Evolutionary conservation across 2,329 filamentous ascomycete species (phyloP).

Genomic region (Madurella fahalii): DNA sequence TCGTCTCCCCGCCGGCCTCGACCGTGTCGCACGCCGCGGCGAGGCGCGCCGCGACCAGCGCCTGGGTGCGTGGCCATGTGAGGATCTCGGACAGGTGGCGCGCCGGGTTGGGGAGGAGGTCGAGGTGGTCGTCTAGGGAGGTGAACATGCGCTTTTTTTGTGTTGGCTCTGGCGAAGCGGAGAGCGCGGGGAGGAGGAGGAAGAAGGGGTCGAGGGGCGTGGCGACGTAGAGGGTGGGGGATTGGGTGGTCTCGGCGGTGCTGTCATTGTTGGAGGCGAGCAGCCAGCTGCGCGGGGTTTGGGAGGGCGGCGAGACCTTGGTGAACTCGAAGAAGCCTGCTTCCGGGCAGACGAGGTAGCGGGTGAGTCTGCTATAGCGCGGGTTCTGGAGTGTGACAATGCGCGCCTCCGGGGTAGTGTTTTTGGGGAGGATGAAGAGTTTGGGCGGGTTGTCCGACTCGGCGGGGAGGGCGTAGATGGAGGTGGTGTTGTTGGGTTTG

Average conservation of each 20-base stretch:
- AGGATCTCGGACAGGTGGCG: constrained; percentile 59
- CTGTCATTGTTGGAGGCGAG: not conserved
- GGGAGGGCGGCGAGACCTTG: constrained; percentile 49
- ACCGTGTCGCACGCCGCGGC: constrained; percentile 72
- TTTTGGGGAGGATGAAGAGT: constrained; percentile 59
- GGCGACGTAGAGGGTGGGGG: constrained; percentile 74
- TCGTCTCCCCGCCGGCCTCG: constrained; percentile 75
- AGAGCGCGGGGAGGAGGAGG: constrained; percentile 70
- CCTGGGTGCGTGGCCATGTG: constrained; percentile 42
- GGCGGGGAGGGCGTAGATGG: constrained; percentile 41
- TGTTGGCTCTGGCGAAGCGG: constrained; percentile 33
- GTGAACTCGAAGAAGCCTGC: constrained; percentile 64
- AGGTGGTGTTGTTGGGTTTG: constrained; percentile 28
- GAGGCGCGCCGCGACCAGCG: constrained; percentile 61
- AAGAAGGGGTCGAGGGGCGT: constrained; percentile 84
- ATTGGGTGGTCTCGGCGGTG: constrained; percentile 48
- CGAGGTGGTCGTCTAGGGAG: constrained; percentile 67
- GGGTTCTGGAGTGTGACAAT: constrained; percentile 60
- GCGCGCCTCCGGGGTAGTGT: constrained; percentile 49
- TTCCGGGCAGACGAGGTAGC: constrained; percentile 60
- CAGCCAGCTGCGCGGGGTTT: constrained; percentile 59
- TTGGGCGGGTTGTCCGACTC: constrained; percentile 44
- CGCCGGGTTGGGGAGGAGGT: constrained; percentile 52
- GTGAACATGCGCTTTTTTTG: constrained; percentile 61
- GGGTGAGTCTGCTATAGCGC: constrained; percentile 48